Evolutionary conservation across 441 rosid genomes (phyloP), one percentile per base, ranked within the genome.

Genomic region (Erodium texanum): DNA sequence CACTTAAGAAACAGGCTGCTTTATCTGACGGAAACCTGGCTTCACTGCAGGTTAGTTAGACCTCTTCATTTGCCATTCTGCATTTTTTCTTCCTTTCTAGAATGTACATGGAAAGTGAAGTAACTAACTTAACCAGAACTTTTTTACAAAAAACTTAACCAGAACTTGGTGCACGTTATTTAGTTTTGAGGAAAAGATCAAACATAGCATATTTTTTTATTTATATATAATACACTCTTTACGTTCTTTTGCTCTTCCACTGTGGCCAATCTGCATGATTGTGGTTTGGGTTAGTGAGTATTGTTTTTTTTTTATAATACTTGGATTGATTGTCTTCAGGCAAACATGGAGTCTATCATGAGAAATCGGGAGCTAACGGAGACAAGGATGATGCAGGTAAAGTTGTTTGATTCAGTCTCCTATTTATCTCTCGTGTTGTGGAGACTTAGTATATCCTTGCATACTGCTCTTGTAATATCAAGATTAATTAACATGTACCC

Each of bases 331-430:
- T 64, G 73, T 79, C 62, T 56, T 72, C 87, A 92, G 99, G 97
- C 84, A 67, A 94, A 88, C 80, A 89, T 89, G 95, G 97, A 95
- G 69, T 84, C 99, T 73, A 82, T 92, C 38, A 84, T 95, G 96
- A 88, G 99, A 82, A 95, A 89, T 74, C 88, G 99, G 79, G 99
- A 95, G 77, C 71, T 95, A 66, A 85, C 97, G 27, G 99, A 95
- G 87, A 95, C 99, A 20, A 89, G 97, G 82, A 95, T 95, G 98
- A 88, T 95, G 95, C 99, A 95, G 96, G 99, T 95, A 81, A 64
- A 72, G 43, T 66, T 19, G 61, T 29, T 64, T 68, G 69, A 56
- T 56, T 54, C 62, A 56, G 62, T 56, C 5, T 2, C 22, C 62
- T 12, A 12, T 41, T 41, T 41, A 41, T 41, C 7, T 41, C 1